These are phyloP conservation scores for Podaxis sp. DNA, from an alignment of 768 basidiomycete species.

Conservation along the genomic window DNA sequence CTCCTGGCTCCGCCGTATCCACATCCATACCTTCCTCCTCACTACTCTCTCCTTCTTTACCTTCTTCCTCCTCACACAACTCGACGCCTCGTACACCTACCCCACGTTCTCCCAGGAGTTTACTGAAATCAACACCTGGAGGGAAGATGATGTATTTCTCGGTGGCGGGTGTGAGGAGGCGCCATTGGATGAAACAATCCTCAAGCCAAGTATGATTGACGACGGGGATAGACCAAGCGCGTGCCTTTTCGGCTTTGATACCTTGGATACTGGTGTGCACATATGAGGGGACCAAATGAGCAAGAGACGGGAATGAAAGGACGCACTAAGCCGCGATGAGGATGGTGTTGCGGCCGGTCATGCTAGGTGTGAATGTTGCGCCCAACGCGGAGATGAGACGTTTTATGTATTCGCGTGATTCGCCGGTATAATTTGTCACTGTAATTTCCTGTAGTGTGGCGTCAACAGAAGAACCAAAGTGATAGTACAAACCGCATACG, in stretches of 20 bases:
- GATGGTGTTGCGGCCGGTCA: slow-evolving; percentile 73
- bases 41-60: slow-evolving; percentile 15
- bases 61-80: slow-evolving; percentile 19
- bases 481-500: slow-evolving; percentile 36
- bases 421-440: slow-evolving; percentile 86
- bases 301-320: not conserved
- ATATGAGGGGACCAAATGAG: not conserved
- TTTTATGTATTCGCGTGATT: slow-evolving; percentile 84
- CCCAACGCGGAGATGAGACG: slow-evolving; percentile 75
- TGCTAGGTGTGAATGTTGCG: slow-evolving; percentile 75
- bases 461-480: not conserved
- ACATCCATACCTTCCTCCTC: slow-evolving; percentile 3
- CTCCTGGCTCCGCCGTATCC: not conserved
- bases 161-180: slow-evolving; percentile 53
- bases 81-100: slow-evolving; percentile 27
- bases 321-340: slow-evolving; percentile 83
- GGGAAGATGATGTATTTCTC: slow-evolving; percentile 72
- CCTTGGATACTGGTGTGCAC: slow-evolving; percentile 30
- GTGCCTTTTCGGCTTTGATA: slow-evolving; percentile 69
- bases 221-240: slow-evolving; percentile 77
- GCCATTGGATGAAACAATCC: slow-evolving; percentile 84
- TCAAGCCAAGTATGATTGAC: slow-evolving; percentile 93
- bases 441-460: slow-evolving; percentile 57
- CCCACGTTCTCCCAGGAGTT: slow-evolving; percentile 37
- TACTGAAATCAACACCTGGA: slow-evolving; percentile 59